These are phyloP conservation scores for Rubia yunnanensis DNA, from an alignment of 257 asterid genomes.

Conservation along the genomic window DNA sequence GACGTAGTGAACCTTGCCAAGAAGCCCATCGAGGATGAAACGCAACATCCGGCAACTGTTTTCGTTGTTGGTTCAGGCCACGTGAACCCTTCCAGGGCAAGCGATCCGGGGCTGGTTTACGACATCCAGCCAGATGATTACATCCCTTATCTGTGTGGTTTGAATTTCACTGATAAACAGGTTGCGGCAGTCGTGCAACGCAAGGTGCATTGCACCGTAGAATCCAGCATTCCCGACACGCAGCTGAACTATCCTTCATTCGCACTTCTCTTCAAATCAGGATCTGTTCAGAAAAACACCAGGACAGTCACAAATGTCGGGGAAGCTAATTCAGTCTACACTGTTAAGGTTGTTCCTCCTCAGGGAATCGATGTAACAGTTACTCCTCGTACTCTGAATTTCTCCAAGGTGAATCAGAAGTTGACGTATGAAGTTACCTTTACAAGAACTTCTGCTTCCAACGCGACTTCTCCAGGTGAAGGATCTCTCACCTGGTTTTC, in stretches of 20 bases:
- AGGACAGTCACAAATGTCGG: slow-evolving; percentile 15
- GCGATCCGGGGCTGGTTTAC: slow-evolving; percentile 15
- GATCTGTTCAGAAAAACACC: not conserved
- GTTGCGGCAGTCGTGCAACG: not conserved
- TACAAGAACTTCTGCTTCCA: not conserved
- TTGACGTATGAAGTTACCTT: slow-evolving; percentile 14
- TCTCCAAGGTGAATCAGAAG: slow-evolving; percentile 8
- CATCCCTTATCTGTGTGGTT: slow-evolving; percentile 11
- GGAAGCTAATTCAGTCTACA: not conserved
- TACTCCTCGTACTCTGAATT: not conserved
- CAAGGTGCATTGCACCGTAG: not conserved
- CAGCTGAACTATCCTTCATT: slow-evolving; percentile 15
- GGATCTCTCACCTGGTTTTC: not conserved
- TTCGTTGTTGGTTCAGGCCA: slow-evolving; percentile 10
- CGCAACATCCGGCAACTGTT: not conserved
- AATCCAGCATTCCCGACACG: slow-evolving; percentile 1
- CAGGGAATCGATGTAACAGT: slow-evolving; percentile 1
- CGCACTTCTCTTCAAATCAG: not conserved
- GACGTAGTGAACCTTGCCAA: not conserved
- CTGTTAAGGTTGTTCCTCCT: not conserved
- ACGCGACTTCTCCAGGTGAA: not conserved
- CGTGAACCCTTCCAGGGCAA: slow-evolving; percentile 10
- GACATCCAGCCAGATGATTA: slow-evolving; percentile 6
- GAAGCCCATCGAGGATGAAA: slow-evolving; percentile 1
- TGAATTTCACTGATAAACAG: not conserved